Percentiles rank a stretch among this genome's conserved stretches.
Evolutionary conservation across 768 basidiomycete species (phyloP).

Genomic region (Candolleomyces eurysporus): DNA sequence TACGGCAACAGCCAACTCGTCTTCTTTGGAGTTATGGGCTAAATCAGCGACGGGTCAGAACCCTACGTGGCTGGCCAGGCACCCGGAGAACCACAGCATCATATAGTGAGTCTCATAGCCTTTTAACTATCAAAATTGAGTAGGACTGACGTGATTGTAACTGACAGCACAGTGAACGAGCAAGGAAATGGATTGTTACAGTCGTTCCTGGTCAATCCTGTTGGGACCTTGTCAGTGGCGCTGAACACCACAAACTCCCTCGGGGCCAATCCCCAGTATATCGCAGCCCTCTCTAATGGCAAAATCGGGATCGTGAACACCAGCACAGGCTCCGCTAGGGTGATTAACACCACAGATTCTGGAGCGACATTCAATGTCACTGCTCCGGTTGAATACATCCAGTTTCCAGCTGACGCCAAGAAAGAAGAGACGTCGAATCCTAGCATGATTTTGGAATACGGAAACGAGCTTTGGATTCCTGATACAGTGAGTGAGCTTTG

Average conservation of each 20-base stretch:
- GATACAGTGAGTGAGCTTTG: slow-evolving; percentile 48
- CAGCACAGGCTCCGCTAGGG: slow-evolving; percentile 48
- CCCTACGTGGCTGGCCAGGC: slow-evolving; percentile 12
- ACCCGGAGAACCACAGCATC: slow-evolving; percentile 11
- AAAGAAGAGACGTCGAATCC: slow-evolving; percentile 51
- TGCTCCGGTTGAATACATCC: slow-evolving; percentile 25
- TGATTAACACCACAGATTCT: slow-evolving; percentile 48
- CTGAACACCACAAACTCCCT: slow-evolving; percentile 47
- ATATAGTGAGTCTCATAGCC: slow-evolving; percentile 10
- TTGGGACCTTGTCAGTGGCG: slow-evolving; percentile 46
- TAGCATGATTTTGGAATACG: slow-evolving; percentile 61
- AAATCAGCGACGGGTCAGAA: slow-evolving; percentile 13
- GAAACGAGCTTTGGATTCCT: slow-evolving; percentile 57
- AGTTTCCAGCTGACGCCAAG: background rate
- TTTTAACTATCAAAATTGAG: background rate
- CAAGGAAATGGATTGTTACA: slow-evolving; percentile 39
- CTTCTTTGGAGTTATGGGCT: slow-evolving; percentile 7
- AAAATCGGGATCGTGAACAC: slow-evolving; percentile 65
- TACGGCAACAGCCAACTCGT: slow-evolving; percentile 5
- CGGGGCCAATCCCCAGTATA: slow-evolving; percentile 53
- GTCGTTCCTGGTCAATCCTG: slow-evolving; percentile 29
- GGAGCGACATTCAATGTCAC: slow-evolving; percentile 28
- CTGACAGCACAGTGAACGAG: slow-evolving; percentile 21
- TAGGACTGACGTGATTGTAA: background rate
- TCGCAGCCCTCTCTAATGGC: slow-evolving; percentile 49